phyloP scores from a whole-genome alignment of 2,329 filamentous ascomycete species.

The Colletotrichum nymphaeae region DNA sequence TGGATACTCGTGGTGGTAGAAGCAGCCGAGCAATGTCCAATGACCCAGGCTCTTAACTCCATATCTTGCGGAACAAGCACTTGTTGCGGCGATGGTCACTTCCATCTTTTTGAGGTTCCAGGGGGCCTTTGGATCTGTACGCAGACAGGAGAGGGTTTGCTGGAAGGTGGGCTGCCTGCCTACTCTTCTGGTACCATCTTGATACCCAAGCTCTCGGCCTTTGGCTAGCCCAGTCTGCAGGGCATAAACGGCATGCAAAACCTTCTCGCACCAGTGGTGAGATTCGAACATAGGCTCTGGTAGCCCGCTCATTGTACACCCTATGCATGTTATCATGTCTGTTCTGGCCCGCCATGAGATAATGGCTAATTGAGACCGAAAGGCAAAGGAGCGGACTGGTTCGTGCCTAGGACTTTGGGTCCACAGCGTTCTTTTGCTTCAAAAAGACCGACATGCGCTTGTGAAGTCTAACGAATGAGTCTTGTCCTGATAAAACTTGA shows the following conservation, averaged over 20 bases:
- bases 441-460: not conserved
- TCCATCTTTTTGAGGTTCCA: not conserved
- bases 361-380: too few relatives aligned
- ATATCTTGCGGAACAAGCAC: not conserved
- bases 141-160: too few relatives aligned
- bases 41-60: not conserved
- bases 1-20: too few relatives aligned
- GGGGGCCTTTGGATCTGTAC: not conserved
- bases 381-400: not conserved
- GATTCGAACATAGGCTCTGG: not conserved
- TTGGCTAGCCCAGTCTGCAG: not conserved
- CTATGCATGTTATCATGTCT: not conserved
- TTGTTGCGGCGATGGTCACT: not conserved
- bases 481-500: too few relatives aligned
- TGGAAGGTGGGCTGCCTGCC: too few relatives aligned
- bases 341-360: not conserved
- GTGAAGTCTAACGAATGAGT: too few relatives aligned
- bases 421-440: not conserved
- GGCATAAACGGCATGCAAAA: not conserved
- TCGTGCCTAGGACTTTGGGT: not conserved
- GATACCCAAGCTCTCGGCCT: not conserved
- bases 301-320: not conserved
- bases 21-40: too few relatives aligned
- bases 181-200: not conserved
- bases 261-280: not conserved